Conservation (phyloP, 1,139 yeast genomes). For the Hemisphaericaspora lyxosophila region DNA sequence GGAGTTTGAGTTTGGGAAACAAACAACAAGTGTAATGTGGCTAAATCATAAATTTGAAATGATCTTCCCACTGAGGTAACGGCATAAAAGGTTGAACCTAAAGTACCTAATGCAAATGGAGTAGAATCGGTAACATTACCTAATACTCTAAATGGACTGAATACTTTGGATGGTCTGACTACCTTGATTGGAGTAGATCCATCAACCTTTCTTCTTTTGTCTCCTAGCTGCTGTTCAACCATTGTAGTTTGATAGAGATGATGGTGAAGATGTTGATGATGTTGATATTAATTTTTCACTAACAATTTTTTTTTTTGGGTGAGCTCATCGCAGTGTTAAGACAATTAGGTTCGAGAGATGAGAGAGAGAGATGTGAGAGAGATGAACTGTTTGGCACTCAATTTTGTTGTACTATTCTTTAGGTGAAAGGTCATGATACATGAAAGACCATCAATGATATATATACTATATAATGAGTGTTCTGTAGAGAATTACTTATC, state of each 20-base stretch:
- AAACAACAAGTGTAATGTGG: slow-evolving; percentile 80
- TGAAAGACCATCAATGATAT: no score
- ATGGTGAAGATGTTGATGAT: neutral
- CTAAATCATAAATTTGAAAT: slow-evolving; percentile 92
- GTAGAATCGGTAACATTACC: slow-evolving; percentile 76
- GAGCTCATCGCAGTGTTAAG: slow-evolving; percentile 4
- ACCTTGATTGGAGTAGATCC: slow-evolving; percentile 3
- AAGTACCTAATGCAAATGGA: slow-evolving; percentile 85
- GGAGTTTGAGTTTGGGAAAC: slow-evolving; percentile 82
- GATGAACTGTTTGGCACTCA: no score
- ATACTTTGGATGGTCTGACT: slow-evolving; percentile 32
- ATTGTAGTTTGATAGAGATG: slow-evolving; percentile 18
- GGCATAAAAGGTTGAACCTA: slow-evolving; percentile 84
- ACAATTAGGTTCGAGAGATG: no score
- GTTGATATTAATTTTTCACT: neutral
- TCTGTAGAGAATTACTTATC: no score
- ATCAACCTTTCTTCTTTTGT: slow-evolving; percentile 32
- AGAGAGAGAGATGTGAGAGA: no score
- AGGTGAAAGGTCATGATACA: no score
- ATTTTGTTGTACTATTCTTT: no score
- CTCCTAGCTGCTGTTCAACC: slow-evolving; percentile 33
- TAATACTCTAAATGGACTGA: slow-evolving; percentile 47
- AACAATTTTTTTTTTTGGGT: neutral
- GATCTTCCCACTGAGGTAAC: slow-evolving; percentile 89
- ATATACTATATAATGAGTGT: no score